phyloP scores from a whole-genome alignment of 2,329 filamentous ascomycete genomes.

The Fusarium succisae region DNA sequence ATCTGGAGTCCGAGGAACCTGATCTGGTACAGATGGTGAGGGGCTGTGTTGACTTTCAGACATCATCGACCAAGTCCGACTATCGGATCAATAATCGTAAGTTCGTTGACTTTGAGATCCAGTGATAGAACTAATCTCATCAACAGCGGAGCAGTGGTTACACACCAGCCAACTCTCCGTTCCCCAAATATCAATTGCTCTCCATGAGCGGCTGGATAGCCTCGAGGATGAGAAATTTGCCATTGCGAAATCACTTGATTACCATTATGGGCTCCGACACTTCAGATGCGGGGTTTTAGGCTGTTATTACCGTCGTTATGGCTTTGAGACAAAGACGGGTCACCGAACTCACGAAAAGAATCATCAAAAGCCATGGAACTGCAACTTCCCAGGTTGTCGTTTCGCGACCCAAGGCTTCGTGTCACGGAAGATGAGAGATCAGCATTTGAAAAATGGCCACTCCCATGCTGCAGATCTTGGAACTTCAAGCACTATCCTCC shows the following conservation, averaged over 20 bases:
- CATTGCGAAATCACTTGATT: accelerated
- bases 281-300: accelerated
- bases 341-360: neutral
- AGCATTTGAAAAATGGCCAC: accelerated
- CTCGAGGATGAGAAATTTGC: accelerated
- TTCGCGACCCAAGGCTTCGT: accelerated
- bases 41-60: accelerated
- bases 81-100: neutral
- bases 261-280: neutral
- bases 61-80: accelerated
- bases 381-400: accelerated
- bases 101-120: accelerated
- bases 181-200: accelerated
- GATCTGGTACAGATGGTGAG: accelerated
- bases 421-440: neutral
- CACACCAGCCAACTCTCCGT: accelerated
- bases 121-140: accelerated
- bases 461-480: accelerated
- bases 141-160: neutral
- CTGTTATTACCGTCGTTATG: accelerated
- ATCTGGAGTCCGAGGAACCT: accelerated
- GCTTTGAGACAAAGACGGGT: accelerated
- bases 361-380: neutral
- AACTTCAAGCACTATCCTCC: accelerated
- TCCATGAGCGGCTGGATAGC: accelerated